phyloP scores from a whole-genome alignment of 805 yeast genomes.

The Yamadazyma kitorensis region DNA sequence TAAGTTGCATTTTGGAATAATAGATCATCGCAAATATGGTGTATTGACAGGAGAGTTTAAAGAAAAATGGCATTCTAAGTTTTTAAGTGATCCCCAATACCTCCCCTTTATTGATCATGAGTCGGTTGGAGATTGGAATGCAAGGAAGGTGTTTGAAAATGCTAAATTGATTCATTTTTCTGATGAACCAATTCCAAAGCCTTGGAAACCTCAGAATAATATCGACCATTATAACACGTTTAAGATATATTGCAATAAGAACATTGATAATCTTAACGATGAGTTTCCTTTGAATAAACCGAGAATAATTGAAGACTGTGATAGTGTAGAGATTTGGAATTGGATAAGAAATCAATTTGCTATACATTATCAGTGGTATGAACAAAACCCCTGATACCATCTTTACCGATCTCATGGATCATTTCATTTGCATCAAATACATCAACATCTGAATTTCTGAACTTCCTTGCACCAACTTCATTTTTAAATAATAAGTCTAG shows the following conservation, averaged over 20 bases:
- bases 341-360: slow-evolving; percentile 24
- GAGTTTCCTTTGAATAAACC: slow-evolving; percentile 24
- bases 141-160: slow-evolving; percentile 21
- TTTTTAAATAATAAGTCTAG: slow-evolving; percentile 50
- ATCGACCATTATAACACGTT: slow-evolving; percentile 21
- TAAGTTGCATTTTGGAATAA: slow-evolving; percentile 24
- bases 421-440: slow-evolving; percentile 38
- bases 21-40: slow-evolving; percentile 54
- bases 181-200: slow-evolving; percentile 65
- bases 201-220: slow-evolving; percentile 45
- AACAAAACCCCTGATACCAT: slow-evolving; percentile 30
- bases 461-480: slow-evolving; percentile 40
- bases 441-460: slow-evolving; percentile 36
- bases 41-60: slow-evolving; percentile 50
- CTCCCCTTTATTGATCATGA: slow-evolving; percentile 24
- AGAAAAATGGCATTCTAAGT: slow-evolving; percentile 35
- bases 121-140: slow-evolving; percentile 30
- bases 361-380: slow-evolving; percentile 6
- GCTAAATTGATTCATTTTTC: slow-evolving; percentile 58
- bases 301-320: slow-evolving; percentile 23
- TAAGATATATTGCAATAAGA: slow-evolving; percentile 23
- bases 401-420: slow-evolving; percentile 35
- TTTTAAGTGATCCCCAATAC: slow-evolving; percentile 43
- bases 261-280: slow-evolving; percentile 13
- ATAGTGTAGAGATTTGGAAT: slow-evolving; percentile 30